phyloP scores from a whole-genome alignment of 148 eudicot genomes.

The Amaranthus palmeri region DNA sequence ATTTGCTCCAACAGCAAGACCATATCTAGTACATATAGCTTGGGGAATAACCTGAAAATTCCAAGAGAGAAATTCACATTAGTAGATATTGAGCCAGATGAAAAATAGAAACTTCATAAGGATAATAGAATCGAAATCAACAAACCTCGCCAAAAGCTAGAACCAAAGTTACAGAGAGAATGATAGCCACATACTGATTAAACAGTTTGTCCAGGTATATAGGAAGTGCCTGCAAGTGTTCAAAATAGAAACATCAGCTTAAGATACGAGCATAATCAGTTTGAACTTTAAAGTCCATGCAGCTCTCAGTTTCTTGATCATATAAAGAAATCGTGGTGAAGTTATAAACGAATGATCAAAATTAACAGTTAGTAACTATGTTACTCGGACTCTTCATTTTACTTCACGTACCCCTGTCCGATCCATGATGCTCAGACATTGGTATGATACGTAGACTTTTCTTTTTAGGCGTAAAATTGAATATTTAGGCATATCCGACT shows the following conservation, averaged over 20 bases:
- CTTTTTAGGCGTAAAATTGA: no score
- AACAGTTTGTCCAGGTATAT: conserved; percentile 88
- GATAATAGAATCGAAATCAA: conserved; percentile 1
- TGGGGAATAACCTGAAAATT: conserved; percentile 89
- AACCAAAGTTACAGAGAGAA: conserved; percentile 94
- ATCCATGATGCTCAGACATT: no score
- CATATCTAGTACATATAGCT: conserved; percentile 85
- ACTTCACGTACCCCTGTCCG: no score
- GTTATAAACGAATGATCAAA: not conserved
- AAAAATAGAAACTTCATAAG: not conserved
- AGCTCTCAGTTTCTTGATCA: not conserved
- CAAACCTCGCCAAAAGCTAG: conserved; percentile 88
- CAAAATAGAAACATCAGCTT: conserved; percentile 12
- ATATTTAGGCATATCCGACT: no score
- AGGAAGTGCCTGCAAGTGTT: conserved; percentile 83
- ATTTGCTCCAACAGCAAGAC: conserved; percentile 93
- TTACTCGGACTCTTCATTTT: no score
- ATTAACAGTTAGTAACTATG: no score
- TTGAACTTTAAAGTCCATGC: not conserved
- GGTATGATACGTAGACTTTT: no score
- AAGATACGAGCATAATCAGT: not conserved
- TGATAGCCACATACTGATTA: conserved; percentile 81
- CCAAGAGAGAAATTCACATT: not conserved
- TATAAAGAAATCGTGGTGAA: not conserved
- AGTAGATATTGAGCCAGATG: not conserved